Base-by-base conservation (phyloP, 1,284 basidiomycete genomes). In the Melampsora larici-populina region DNA sequence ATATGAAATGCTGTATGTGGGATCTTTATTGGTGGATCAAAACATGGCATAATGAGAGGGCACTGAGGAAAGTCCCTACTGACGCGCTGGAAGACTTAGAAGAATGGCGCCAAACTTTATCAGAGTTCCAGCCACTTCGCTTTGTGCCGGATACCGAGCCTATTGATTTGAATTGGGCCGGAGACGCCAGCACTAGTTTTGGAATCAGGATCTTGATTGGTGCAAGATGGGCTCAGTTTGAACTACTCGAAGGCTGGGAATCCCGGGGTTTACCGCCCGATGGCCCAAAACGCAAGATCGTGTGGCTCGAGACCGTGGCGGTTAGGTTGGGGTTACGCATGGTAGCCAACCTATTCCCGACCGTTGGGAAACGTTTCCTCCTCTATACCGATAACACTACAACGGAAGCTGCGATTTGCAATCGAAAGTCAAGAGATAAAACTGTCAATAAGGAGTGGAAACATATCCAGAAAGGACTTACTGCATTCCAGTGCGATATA, bases 391-490 rank as follows among this genome's bases (percentile, higher is more conserved):
- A 65, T 13, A 65, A 65, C 15, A 65, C 63, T 21, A 65, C 26
- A 31, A 65, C 63, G 6, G 63, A 65, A 33, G 26, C 17, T 6
- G 63, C n/a, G 15, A 33, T 65, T 1, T 21, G 63, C 6, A 65
- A 31, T 8, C n/a, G 63, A 26, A 65, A 65, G 26, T 65, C 63
- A 29, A 29, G 43, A 31, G 63, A 65, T 26, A 29, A 21, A 2
- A 11, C n/a, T 6, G 63, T 65, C 2, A 66, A 66, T 43, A 4
- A 66, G 4, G 64, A 66, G n/a, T 66, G 64, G 64, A 66, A 66
- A 26, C n/a, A 24, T 13, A 66, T 66, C 1, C 64, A 66, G 21
- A 21, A 9, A 11, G n/a, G 24, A 18, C 21, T 66, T 6, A 29
- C 48, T 4, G 15, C 9, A 26, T 4, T 66, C 17, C 33, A 66